Percentiles rank a stretch among this genome's conserved stretches.
Evolutionary conservation across 257 asterid species (phyloP).

Genomic region (Ocimum tenuiflorum): DNA sequence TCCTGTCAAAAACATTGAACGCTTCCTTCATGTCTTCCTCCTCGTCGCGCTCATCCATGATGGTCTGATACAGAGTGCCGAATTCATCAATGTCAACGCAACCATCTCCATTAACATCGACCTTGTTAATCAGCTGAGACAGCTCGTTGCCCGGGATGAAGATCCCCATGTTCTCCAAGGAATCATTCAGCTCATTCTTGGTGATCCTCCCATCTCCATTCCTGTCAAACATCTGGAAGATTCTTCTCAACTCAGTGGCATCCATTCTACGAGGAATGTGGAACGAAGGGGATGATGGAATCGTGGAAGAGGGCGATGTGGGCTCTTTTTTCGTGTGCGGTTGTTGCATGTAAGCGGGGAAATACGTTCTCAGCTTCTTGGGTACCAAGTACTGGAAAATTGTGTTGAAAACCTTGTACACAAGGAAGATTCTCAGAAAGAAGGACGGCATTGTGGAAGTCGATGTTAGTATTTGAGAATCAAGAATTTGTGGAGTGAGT

Average conservation of each 20-base stretch:
- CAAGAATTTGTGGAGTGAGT: not conserved
- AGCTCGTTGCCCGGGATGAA: conserved; percentile 44
- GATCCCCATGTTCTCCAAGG: conserved; percentile 58
- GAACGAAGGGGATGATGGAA: not conserved
- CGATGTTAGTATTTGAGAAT: no score
- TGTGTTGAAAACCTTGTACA: conserved; percentile 36
- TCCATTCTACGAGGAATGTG: conserved; percentile 32
- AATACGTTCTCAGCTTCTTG: conserved; percentile 35
- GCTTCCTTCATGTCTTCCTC: conserved; percentile 58
- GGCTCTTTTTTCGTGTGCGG: not conserved
- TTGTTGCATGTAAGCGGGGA: conserved; percentile 40
- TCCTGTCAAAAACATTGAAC: conserved; percentile 52
- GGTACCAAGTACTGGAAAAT: conserved; percentile 36
- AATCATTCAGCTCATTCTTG: conserved; percentile 40
- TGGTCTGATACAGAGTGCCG: conserved; percentile 34
- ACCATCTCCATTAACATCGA: conserved; percentile 47
- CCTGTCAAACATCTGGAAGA: conserved; percentile 49
- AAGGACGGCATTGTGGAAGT: conserved; percentile 28
- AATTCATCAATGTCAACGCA: conserved; percentile 56
- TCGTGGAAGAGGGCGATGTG: not conserved
- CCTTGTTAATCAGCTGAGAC: conserved; percentile 36
- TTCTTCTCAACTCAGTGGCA: conserved; percentile 35
- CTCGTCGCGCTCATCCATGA: conserved; percentile 47
- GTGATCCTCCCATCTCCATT: conserved; percentile 63
- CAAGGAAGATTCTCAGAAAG: conserved; percentile 30